Percentiles rank a stretch among this genome's conserved stretches.
phyloP scores from a whole-genome alignment of 768 basidiomycete genomes.

The Astraeus odoratus region DNA sequence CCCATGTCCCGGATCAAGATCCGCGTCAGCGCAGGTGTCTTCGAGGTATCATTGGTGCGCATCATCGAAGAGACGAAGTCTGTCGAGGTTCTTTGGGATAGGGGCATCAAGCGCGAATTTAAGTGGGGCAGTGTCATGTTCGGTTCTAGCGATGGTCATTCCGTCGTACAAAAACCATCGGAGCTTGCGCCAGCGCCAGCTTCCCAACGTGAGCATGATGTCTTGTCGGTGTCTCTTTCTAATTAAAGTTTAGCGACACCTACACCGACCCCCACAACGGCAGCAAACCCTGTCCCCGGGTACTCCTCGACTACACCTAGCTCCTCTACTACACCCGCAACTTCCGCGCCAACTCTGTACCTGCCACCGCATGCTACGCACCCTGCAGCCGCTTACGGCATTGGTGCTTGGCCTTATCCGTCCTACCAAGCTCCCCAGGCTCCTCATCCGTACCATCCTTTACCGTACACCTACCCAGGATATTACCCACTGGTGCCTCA shows the following conservation, averaged over 20 bases:
- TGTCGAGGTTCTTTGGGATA: conserved; percentile 80
- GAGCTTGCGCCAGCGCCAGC: conserved; percentile 41
- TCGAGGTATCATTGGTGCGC: conserved; percentile 74
- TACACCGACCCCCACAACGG: conserved; percentile 5
- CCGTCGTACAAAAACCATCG: conserved; percentile 63
- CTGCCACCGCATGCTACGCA: conserved; percentile 16
- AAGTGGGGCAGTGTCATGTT: conserved; percentile 80
- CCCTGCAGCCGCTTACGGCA: conserved; percentile 12
- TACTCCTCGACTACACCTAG: conserved; percentile 17
- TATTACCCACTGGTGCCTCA: conserved; percentile 18
- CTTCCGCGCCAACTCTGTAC: conserved; percentile 14
- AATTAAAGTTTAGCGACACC: conserved; percentile 12
- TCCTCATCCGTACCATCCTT: conserved; percentile 14
- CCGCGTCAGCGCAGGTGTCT: conserved; percentile 75
- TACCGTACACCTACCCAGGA: conserved; percentile 13
- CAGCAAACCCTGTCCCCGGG: conserved; percentile 17
- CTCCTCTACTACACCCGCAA: conserved; percentile 14
- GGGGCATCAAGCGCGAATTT: conserved; percentile 65
- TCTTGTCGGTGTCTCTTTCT: conserved; percentile 6
- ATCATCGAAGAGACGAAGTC: conserved; percentile 63
- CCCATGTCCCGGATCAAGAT: conserved; percentile 76
- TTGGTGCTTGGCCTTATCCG: conserved; percentile 30
- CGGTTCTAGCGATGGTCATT: conserved; percentile 60
- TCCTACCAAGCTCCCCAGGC: conserved; percentile 15
- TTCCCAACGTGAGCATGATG: conserved; percentile 35